Evolutionary conservation across 768 basidiomycete species (phyloP).

Genomic region (Termitomyces sp.): DNA sequence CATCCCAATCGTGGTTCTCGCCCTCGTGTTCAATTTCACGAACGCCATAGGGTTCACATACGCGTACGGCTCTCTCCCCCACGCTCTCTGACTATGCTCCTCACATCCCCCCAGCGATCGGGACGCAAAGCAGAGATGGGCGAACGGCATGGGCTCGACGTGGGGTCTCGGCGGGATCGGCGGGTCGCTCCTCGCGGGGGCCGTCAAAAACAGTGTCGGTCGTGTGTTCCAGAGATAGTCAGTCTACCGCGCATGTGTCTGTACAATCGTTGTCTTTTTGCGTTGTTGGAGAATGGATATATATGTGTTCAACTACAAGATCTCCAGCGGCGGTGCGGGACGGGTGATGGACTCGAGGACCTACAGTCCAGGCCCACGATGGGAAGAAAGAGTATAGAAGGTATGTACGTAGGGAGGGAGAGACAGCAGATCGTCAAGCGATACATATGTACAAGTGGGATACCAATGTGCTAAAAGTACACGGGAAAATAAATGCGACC

Average conservation of each 20-base stretch:
- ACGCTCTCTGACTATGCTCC: conserved; percentile 1
- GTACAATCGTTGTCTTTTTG: background rate
- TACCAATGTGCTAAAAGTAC: conserved; percentile 9
- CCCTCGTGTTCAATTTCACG: conserved; percentile 92
- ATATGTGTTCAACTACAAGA: conserved; percentile 9
- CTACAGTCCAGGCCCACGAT: conserved; percentile 8
- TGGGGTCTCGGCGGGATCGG: conserved; percentile 81
- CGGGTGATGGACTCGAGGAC: background rate
- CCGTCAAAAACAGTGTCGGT: conserved; percentile 78
- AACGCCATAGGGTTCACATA: conserved; percentile 98
- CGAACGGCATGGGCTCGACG: conserved; percentile 61
- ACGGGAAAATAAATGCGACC: conserved; percentile 5
- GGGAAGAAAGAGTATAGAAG: background rate
- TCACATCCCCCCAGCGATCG: conserved; percentile 55
- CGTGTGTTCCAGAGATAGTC: conserved; percentile 49
- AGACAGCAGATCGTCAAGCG: background rate
- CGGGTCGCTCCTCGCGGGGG: conserved; percentile 76
- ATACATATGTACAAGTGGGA: conserved; percentile 16
- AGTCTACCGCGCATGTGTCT: background rate
- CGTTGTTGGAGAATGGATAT: background rate
- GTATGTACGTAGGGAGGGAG: background rate
- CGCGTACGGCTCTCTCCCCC: conserved; percentile 48
- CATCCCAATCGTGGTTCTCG: conserved; percentile 90
- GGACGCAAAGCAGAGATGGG: conserved; percentile 92
- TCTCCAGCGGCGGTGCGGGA: conserved; percentile 1